Base-by-base conservation (phyloP, 768 basidiomycete species). In the Hortiboletus flavorubellus region DNA sequence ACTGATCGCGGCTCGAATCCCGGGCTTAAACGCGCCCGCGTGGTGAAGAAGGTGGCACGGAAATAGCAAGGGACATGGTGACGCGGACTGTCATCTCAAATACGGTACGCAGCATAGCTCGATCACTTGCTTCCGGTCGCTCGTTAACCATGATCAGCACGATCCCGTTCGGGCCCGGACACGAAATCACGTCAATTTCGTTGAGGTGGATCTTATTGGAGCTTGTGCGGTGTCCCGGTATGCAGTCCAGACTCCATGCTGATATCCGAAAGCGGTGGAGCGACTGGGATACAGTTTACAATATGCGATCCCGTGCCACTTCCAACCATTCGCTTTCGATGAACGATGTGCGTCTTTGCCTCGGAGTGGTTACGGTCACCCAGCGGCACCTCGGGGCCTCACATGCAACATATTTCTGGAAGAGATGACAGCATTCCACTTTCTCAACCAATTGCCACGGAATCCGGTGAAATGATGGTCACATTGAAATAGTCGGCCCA, bases 141-240 rank as follows among this genome's bases (percentile, higher is more conserved):
- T 5, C 6, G 3, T n/a, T 42, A 30, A 46, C n/a, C 21, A 21
- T 53, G 2, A 14, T 9, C n/a, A 79, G 78, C n/a, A 78, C 76
- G 23, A 75, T 80, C 12, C 61, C 79, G 8, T 61, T 81, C 12
- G 77, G 77, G 41, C 21, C 21, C 21, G 78, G 76, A 1, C 79
- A 87, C 64, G 86, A 86, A 65, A 87, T 85, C 3, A 83, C 80
- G 44, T 78, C 85, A 4, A 81, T 76, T 33, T 75, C 78, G 2
- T 51, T 85, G 30, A 75, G 76, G 51, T 91, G 85, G 84, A 75
- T 80, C 7, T 68, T 90, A 4, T 73, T 84, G 49, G 82, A 85
- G 59, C 75, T 93, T 6, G 78, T 84, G 2, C 77, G 73, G 35
- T 70, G 83, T 56, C 83, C 79, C 0, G 73, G 80, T n/a, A 68